Percentiles rank a stretch among this genome's conserved stretches.
phyloP scores from a whole-genome alignment of 106 monocot species.

The Allium sativum region DNA sequence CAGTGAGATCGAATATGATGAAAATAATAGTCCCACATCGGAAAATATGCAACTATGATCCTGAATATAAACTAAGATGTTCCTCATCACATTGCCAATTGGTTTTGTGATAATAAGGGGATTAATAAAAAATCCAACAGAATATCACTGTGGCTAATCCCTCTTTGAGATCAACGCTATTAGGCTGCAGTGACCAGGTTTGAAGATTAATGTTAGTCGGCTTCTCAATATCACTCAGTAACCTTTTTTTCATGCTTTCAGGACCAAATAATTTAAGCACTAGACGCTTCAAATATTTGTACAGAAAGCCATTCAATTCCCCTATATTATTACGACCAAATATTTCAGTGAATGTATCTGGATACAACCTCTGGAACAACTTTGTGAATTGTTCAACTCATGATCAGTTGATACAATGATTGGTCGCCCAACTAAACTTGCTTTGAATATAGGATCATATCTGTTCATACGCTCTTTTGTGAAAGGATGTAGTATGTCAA shows the following conservation, averaged over 20 bases:
- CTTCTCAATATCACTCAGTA: constrained; percentile 34
- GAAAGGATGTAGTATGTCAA: constrained; percentile 37
- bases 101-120: too few species aligned
- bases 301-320: constrained; percentile 43
- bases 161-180: constrained; percentile 46
- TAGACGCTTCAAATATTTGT: constrained; percentile 52
- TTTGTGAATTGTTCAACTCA: constrained; percentile 41
- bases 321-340: constrained; percentile 52
- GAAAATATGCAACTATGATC: too few species aligned
- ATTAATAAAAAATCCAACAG: too few species aligned
- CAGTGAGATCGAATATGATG: constrained; percentile 62
- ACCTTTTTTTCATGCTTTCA: constrained; percentile 28
- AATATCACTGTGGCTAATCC: constrained; percentile 28
- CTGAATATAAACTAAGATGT: too few species aligned
- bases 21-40: too few species aligned
- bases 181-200: constrained; percentile 24
- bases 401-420: constrained; percentile 44
- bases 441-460: constrained; percentile 48
- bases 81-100: too few species aligned
- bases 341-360: constrained; percentile 51
- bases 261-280: constrained; percentile 45
- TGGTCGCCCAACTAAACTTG: constrained; percentile 44
- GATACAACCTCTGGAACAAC: constrained; percentile 58
- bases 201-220: constrained; percentile 10
- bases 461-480: constrained; percentile 34